Conservation (phyloP, 2,329 filamentous ascomycete species). For the Biscogniauxia mediterranea region DNA sequence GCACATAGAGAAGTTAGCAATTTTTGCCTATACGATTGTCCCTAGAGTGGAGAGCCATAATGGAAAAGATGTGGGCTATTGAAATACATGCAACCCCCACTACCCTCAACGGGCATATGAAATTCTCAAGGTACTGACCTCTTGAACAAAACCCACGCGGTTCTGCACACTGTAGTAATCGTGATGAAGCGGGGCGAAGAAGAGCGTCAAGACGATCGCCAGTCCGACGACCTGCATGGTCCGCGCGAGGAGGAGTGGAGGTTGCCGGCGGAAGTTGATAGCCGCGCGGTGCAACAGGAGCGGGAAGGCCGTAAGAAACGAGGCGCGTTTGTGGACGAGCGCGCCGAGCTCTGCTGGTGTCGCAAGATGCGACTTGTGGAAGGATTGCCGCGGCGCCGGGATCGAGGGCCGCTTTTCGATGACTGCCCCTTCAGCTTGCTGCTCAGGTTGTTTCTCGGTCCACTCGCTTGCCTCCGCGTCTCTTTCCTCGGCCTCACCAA, state of each 20-base stretch:
- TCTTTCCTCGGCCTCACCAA: slow-evolving; percentile 31
- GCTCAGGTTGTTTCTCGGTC: slow-evolving; percentile 1
- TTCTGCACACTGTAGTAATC: slow-evolving; percentile 71
- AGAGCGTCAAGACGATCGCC: slow-evolving; percentile 61
- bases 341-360: slow-evolving; percentile 71
- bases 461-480: slow-evolving; percentile 18
- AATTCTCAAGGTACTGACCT: slow-evolving; percentile 43
- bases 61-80: too few species aligned
- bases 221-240: slow-evolving; percentile 66
- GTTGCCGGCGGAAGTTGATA: slow-evolving; percentile 68
- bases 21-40: not conserved
- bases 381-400: slow-evolving; percentile 38
- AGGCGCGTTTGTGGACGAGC: slow-evolving; percentile 61
- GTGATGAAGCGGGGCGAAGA: slow-evolving; percentile 69
- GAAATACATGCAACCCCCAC: too few species aligned
- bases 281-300: slow-evolving; percentile 65
- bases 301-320: slow-evolving; percentile 62
- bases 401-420: slow-evolving; percentile 15
- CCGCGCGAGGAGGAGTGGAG: slow-evolving; percentile 61
- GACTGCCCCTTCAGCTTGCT: slow-evolving; percentile 10
- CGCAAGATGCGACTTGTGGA: slow-evolving; percentile 49
- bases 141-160: slow-evolving; percentile 70
- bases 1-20: not conserved
- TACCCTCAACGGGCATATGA: too few species aligned
- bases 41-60: not conserved